These are phyloP conservation scores for Myriosclerotinia scirpicola DNA, from an alignment of 2,329 filamentous ascomycete genomes.

Conservation along the genomic window DNA sequence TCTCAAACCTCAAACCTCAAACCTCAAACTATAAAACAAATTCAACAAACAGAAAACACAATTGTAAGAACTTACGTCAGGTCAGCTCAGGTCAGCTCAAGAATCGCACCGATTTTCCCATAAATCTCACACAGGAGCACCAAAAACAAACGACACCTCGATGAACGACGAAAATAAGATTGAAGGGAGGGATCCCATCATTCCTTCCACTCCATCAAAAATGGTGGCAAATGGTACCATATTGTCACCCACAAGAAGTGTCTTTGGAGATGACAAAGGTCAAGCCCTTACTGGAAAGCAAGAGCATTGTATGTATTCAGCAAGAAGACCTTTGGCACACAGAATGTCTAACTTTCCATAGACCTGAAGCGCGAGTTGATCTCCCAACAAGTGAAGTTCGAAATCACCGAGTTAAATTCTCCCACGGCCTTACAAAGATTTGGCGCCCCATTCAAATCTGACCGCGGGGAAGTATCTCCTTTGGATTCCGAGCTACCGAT, in stretches of 20 bases:
- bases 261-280: slow-evolving; percentile 25
- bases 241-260: slow-evolving; percentile 17
- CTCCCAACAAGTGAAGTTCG: slow-evolving; percentile 81
- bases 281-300: slow-evolving; percentile 80
- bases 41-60: neutral
- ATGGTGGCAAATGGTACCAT: slow-evolving; percentile 31
- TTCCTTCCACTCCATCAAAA: neutral
- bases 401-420: slow-evolving; percentile 90
- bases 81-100: neutral
- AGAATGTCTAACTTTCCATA: slow-evolving; percentile 42
- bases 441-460: slow-evolving; percentile 90
- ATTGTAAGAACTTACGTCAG: neutral
- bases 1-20: neutral
- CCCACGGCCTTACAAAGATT: slow-evolving; percentile 93
- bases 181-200: neutral
- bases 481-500: slow-evolving; percentile 93
- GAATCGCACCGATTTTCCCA: neutral
- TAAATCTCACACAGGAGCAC: neutral
- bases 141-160: neutral
- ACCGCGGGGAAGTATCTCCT: slow-evolving; percentile 88
- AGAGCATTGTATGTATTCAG: slow-evolving; percentile 76
- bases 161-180: slow-evolving; percentile 16
- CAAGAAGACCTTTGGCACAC: slow-evolving; percentile 18
- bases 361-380: slow-evolving; percentile 96
- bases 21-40: neutral